Conservation (phyloP, 1,139 yeast species). For the Saccharomycopsis phalli region DNA sequence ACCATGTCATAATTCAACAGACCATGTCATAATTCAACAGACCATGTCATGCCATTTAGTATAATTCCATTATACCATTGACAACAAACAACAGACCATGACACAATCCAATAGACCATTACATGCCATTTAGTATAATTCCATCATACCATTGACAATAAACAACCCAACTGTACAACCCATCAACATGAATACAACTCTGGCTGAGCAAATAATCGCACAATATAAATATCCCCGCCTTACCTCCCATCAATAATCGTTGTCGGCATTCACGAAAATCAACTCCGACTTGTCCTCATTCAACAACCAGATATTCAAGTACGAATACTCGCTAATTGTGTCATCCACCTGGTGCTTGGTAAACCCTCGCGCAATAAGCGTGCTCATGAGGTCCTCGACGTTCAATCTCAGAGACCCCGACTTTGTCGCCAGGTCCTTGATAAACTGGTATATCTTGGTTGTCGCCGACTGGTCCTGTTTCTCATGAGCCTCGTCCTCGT, state of each 20-base stretch:
- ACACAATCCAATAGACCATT: no score
- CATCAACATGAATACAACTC: no score
- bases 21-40: no score
- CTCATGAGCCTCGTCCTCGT: constrained; percentile 32
- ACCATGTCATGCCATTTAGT: no score
- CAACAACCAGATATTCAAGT: constrained; percentile 68
- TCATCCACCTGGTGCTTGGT: constrained; percentile 70
- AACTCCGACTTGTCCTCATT: constrained; percentile 54
- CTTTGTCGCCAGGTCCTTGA: constrained; percentile 42
- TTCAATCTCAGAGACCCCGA: constrained; percentile 25
- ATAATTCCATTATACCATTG: no score
- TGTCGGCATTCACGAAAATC: constrained; percentile 25
- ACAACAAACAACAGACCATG: no score
- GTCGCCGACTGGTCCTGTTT: constrained; percentile 42
- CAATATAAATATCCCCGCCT: no score
- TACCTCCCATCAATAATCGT: not conserved
- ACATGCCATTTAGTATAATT: no score
- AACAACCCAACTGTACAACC: no score
- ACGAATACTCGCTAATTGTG: constrained; percentile 67
- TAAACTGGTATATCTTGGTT: constrained; percentile 54
- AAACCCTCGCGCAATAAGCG: constrained; percentile 78
- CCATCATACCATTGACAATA: no score
- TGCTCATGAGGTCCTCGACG: constrained; percentile 43
- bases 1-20: no score
- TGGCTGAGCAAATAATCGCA: no score